Evolutionary conservation across 2,329 filamentous ascomycete species (phyloP).

Genomic region (Hymenoscyphus linearis): DNA sequence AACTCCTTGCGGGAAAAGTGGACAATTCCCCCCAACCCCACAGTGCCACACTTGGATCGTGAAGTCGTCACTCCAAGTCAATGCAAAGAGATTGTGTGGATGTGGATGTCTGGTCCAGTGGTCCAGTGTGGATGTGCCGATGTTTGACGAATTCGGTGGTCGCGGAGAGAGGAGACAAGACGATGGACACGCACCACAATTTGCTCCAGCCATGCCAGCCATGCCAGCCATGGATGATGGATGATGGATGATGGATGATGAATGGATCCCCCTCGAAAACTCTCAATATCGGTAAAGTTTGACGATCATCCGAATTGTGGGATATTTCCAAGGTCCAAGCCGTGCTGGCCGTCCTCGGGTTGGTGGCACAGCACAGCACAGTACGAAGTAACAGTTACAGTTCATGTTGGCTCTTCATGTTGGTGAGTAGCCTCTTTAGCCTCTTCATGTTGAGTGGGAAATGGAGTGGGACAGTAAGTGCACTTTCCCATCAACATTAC

Average conservation of each 20-base stretch:
- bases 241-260: too few relatives aligned
- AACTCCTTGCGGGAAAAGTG: not conserved
- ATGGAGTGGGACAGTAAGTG: too few relatives aligned
- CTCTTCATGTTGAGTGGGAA: too few relatives aligned
- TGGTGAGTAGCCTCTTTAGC: too few relatives aligned
- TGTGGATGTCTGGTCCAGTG: too few relatives aligned
- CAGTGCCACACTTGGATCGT: not conserved
- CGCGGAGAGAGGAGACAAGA: slow-evolving; percentile 6
- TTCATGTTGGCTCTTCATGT: too few relatives aligned
- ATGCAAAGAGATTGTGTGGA: not conserved
- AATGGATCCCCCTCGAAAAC: too few relatives aligned
- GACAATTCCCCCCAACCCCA: slow-evolving; percentile 8
- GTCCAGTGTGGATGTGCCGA: too few relatives aligned
- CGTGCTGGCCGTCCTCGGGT: slow-evolving; percentile 1
- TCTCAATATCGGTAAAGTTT: slow-evolving; percentile 10
- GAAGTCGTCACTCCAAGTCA: slow-evolving; percentile 8
- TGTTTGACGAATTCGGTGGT: not conserved
- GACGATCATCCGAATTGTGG: slow-evolving; percentile 22
- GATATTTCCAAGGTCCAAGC: slow-evolving; percentile 4
- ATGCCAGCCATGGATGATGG: too few relatives aligned
- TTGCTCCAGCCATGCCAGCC: too few relatives aligned
- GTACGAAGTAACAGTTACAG: too few relatives aligned
- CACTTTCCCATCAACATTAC: too few relatives aligned
- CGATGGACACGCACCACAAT: not conserved
- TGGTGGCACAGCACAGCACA: not conserved